Evolutionary conservation across 441 rosid genomes (phyloP).

Genomic region (Adansonia gregorii): DNA sequence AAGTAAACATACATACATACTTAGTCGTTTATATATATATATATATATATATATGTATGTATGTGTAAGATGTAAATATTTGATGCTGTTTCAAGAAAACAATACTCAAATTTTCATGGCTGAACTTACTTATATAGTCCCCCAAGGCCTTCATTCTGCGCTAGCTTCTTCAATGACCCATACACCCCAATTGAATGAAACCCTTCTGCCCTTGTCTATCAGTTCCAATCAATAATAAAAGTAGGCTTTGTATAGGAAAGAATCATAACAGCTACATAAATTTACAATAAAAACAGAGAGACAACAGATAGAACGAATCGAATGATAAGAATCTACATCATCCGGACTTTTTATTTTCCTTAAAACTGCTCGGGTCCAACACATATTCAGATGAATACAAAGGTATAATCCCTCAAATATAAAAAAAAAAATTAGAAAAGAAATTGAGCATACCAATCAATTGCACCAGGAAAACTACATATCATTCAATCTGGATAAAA

Average conservation of each 20-base stretch:
- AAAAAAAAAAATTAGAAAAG: too few species aligned
- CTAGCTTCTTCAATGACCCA: slow-evolving; percentile 20
- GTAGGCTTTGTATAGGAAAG: neutral
- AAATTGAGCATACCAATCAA: too few species aligned
- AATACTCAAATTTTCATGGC: neutral
- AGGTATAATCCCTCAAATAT: too few species aligned
- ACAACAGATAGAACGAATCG: neutral
- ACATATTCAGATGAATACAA: neutral
- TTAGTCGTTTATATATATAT: neutral
- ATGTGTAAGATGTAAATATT: neutral
- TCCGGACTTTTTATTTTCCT: neutral
- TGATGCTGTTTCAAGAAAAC: neutral
- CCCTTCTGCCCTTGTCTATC: slow-evolving; percentile 27
- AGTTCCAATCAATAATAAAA: neutral
- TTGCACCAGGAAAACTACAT: neutral
- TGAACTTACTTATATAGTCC: slow-evolving; percentile 28
- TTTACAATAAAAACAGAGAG: neutral
- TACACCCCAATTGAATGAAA: slow-evolving; percentile 24
- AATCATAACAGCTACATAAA: neutral
- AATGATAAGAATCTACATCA: neutral
- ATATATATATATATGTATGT: neutral
- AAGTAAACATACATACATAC: neutral
- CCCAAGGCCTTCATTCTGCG: slow-evolving; percentile 19
- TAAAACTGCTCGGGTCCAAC: neutral
- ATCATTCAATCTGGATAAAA: neutral